Base-by-base conservation (phyloP, 108 stramenopile genomes). In the Cyclotella cryptica region DNA sequence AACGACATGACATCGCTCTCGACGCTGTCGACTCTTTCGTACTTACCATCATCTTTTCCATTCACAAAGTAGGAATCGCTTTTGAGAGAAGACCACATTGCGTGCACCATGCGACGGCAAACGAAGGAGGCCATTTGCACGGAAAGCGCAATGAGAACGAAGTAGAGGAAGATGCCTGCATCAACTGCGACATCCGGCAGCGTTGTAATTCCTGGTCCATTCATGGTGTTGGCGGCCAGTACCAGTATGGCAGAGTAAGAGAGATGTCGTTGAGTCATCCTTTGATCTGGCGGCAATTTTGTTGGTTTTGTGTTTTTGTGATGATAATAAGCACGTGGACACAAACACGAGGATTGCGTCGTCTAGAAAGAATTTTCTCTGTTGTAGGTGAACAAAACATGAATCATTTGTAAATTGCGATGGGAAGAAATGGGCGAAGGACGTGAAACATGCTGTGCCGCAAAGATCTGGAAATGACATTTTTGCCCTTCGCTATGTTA, bases 171-270 rank as follows among this genome's bases (percentile, higher is more conserved):
- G 5, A 79, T 27, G n/a, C 78, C 78, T 21, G 78, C 78, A 28
- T 72, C 57, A 28, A 35, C 40, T 27, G 78, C 78, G 10, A 79
- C 78, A n/a, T 72, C 66, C 22, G 78, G 78, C 3, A 79, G 57
- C 21, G 78, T 79, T 47, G 78, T 79, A 42, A 79, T 63, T 19
- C 78, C 78, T 3, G 78, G 78, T 41, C 78, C 78, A 47, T 79
- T 81, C 80, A 77, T 81, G 12, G 80, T 76, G 71, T 81, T 77
- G 44, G 80, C 75, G 30, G 80, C 80, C 30, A 77, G 42, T 6
- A 72, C 62, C 10, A 81, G 75, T 58, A 77, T 77, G 59, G 80
- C 80, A 1, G 76, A 62, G 60, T 65, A 77, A 69, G 76, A 64
- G 49, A 77, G 80, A 29, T 57, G 63, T 52, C 52, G 57, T 70